Percentiles rank a stretch among this genome's conserved stretches.
Conservation (phyloP, 2,329 filamentous ascomycete species). For the Alternaria angustiovoidea region DNA sequence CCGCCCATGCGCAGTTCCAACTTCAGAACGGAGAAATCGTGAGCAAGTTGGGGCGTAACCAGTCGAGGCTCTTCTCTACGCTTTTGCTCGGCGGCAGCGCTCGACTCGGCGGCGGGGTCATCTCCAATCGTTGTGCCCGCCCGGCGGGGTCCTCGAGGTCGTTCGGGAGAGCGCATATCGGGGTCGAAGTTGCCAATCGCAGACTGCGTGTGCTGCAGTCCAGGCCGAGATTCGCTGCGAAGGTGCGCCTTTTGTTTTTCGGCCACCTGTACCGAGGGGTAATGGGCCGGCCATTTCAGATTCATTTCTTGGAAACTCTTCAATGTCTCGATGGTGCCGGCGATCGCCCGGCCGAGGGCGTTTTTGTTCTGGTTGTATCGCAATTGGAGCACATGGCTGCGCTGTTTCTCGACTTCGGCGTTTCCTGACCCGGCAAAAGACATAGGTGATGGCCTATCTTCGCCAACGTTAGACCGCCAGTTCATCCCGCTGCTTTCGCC, state of each 20-base stretch:
- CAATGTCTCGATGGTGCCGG: slow-evolving; percentile 82
- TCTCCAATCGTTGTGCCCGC: slow-evolving; percentile 74
- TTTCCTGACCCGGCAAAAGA: slow-evolving; percentile 57
- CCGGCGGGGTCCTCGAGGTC: slow-evolving; percentile 67
- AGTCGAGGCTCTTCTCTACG: slow-evolving; percentile 76
- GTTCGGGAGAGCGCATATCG: slow-evolving; percentile 50
- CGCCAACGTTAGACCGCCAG: slow-evolving; percentile 65
- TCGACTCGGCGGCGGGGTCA: slow-evolving; percentile 72
- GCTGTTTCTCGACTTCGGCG: slow-evolving; percentile 69
- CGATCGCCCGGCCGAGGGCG: slow-evolving; percentile 86
- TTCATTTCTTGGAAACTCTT: slow-evolving; percentile 89
- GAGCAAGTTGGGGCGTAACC: slow-evolving; percentile 89
- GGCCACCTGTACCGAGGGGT: slow-evolving; percentile 76
- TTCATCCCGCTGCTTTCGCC: slow-evolving; percentile 65
- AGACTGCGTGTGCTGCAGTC: slow-evolving; percentile 70
- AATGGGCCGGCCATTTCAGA: slow-evolving; percentile 89
- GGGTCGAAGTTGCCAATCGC: slow-evolving; percentile 61
- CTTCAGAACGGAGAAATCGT: slow-evolving; percentile 95
- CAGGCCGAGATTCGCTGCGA: slow-evolving; percentile 65
- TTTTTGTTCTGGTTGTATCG: slow-evolving; percentile 94
- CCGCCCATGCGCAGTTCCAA: slow-evolving; percentile 90
- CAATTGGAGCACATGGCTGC: slow-evolving; percentile 88
- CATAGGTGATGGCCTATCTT: slow-evolving; percentile 65
- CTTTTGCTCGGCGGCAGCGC: slow-evolving; percentile 71
- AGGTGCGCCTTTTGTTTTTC: slow-evolving; percentile 52